Conservation (phyloP, 169 alveolate genomes). For the Eimeria mitis region DNA sequence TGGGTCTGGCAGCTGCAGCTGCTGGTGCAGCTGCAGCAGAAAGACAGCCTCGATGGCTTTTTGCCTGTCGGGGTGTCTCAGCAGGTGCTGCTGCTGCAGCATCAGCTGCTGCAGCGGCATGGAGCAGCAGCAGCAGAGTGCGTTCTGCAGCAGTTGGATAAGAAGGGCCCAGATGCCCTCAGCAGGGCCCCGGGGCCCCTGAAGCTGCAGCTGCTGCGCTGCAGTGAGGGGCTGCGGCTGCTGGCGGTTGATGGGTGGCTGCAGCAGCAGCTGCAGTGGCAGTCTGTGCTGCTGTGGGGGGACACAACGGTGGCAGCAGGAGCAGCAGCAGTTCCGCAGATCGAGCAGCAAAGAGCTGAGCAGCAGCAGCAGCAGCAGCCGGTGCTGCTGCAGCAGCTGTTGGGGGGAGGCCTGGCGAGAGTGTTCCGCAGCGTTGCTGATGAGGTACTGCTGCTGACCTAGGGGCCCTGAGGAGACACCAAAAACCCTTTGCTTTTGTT, state of each 20-base stretch:
- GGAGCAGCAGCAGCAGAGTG: constrained; percentile 41
- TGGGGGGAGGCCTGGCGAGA: constrained; percentile 17
- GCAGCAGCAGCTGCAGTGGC: constrained; percentile 22
- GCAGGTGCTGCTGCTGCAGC: constrained; percentile 49
- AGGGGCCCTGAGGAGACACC: not conserved
- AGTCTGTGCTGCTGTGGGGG: constrained; percentile 37
- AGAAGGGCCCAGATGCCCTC: constrained; percentile 18
- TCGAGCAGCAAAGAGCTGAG: constrained; percentile 7
- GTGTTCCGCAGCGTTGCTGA: not conserved
- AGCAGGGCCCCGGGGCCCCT: constrained; percentile 32
- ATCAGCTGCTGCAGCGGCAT: constrained; percentile 14
- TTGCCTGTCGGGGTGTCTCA: constrained; percentile 12
- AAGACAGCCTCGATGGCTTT: not conserved
- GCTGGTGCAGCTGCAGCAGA: constrained; percentile 19
- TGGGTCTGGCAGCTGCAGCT: constrained; percentile 45
- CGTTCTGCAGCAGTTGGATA: not conserved
- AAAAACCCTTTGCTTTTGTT: no score
- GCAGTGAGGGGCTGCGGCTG: constrained; percentile 34
- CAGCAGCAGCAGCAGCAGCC: not conserved
- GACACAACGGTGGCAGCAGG: not conserved
- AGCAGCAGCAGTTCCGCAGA: not conserved
- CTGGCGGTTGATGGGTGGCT: constrained; percentile 14
- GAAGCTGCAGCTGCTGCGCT: constrained; percentile 51
- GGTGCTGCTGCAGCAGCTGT: constrained; percentile 3
- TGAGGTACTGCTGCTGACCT: not conserved